Base-by-base conservation (phyloP, 1,284 basidiomycete species). In the Apiotrichum porosum region DNA sequence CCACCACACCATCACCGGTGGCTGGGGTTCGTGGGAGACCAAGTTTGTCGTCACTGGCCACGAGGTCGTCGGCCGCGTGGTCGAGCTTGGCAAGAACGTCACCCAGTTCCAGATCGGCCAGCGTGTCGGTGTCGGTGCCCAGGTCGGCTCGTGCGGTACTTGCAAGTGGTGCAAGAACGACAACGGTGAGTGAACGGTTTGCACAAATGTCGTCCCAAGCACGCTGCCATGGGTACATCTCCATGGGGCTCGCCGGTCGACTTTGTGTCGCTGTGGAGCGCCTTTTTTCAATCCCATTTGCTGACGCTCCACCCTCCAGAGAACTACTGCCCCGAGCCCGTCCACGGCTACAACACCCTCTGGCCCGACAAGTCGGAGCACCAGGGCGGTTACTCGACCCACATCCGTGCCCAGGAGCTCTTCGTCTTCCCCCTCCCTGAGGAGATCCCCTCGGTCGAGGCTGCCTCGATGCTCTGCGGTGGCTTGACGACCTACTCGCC, bases 351-450 rank as follows among this genome's bases (percentile, higher is more conserved):
- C 71, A 71, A 71, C 67, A 66, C 68, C 47, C 52, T 54, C 26
- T 71, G 68, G 81, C 66, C 77, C 75, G 41, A 81, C 80, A 80
- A 79, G 10, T 74, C 77, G 15, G 72, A 78, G 43, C 60, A 74
- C 77, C 47, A 73, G 51, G 71, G 71, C 44, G 85, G 85, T 9
- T 86, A 84, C 72, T 78, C 81, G 5, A 82, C 81, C 28, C 79
- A 78, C 54, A 80, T 84, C 54, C 80, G 83, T 40, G 82, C 80
- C 0, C 79, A 84, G 57, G 77, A 84, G 60, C 79, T 77, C 52
- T 86, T 83, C 62, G 83, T 84, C 36, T 85, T 86, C 72, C 77
- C 79, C 14, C 80, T 88, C 43, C 84, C 85, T 0, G 79, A 84
- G 5, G 75, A 61, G 10, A 68, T 86, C 46, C 69, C 76, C 32